Base-by-base conservation (phyloP, 495 filamentous ascomycete genomes). In the Lasiosphaeris hirsuta region DNA sequence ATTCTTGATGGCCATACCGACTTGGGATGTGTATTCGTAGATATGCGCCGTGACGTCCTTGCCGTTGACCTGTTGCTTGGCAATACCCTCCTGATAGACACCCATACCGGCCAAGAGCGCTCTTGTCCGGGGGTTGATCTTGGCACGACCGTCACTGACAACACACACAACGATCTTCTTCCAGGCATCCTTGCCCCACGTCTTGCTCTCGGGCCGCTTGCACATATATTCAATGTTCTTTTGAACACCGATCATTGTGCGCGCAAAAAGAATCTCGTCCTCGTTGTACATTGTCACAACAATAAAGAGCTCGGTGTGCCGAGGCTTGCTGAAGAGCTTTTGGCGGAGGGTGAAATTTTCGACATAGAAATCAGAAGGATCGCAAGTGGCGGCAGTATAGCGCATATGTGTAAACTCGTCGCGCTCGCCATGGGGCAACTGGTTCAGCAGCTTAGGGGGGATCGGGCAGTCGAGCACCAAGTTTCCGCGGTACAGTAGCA, bases 241-340 rank as follows among this genome's bases (percentile, higher is more conserved):
- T 77, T 97, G 88, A 1, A 99, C 93, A 74, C 95, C 95, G 7
- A 87, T 90, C 90, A 99, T 89, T 3, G 95, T 99, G 37, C 95
- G 84, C 38, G 95, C 92, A 67, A 99, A 96, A 14, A 97, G 81
- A 57, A 96, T 89, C 57, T 97, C 95, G 68, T 99, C 92, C 70
- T 99, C 95, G 65, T 99, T 99, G 76, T 91, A 99, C 95, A 99
- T 99, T 34, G 95, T 99, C 40, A 99, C 82, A 7, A 90, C 94
- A 67, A 99, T 97, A 73, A 99, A 97, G 0, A 99, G 80, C 76
- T 99, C 95, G 0, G 95, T 99, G 64, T 96, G 86, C 41, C 95
- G 79, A 10, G 91, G 86, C 72, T 96, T 96, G 54, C 90, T 90
- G 71, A 97, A 97, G 9, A 99, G 83, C 70, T 85, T 86, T 73